Conservation (phyloP, 805 yeast species). For the Yarrowia sp. region DNA sequence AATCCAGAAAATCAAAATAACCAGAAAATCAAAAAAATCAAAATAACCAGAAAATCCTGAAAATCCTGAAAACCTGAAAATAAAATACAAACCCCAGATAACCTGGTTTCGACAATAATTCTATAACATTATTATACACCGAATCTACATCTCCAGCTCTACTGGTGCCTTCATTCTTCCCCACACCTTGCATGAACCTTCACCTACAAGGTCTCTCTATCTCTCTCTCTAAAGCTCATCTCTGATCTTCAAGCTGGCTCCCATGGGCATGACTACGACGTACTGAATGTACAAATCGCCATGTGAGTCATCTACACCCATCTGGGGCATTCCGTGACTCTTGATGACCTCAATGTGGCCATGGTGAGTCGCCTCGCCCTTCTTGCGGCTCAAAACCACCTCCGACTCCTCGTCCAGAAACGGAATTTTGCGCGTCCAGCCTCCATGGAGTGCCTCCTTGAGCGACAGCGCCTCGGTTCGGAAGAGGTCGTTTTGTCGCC, state of each 20-base stretch:
- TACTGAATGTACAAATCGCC: conserved; percentile 52
- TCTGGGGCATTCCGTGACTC: conserved; percentile 84
- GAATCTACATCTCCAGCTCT: not conserved
- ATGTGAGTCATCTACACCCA: conserved; percentile 42
- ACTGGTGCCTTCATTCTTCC: not conserved
- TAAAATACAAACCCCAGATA: too few species aligned
- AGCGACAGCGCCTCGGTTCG: conserved; percentile 74
- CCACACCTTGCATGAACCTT: conserved; percentile 7
- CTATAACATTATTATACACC: conserved; percentile 15
- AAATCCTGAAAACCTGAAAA: too few species aligned
- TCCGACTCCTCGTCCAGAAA: conserved; percentile 61
- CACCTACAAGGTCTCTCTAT: not conserved
- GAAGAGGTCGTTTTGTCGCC: conserved; percentile 70
- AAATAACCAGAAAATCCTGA: too few species aligned
- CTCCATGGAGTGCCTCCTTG: conserved; percentile 72
- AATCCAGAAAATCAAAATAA: too few species aligned
- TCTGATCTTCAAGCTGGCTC: conserved; percentile 2
- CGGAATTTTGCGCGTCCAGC: conserved; percentile 68
- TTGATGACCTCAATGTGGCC: conserved; percentile 70
- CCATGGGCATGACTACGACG: conserved; percentile 38
- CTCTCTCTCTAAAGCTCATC: conserved; percentile 5
- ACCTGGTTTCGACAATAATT: too few species aligned
- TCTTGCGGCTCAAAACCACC: conserved; percentile 47
- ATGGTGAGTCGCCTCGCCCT: conserved; percentile 52
- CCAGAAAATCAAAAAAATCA: too few species aligned